phyloP scores from a whole-genome alignment of 1,139 yeast species.

The Blastobotrys niveus region DNA sequence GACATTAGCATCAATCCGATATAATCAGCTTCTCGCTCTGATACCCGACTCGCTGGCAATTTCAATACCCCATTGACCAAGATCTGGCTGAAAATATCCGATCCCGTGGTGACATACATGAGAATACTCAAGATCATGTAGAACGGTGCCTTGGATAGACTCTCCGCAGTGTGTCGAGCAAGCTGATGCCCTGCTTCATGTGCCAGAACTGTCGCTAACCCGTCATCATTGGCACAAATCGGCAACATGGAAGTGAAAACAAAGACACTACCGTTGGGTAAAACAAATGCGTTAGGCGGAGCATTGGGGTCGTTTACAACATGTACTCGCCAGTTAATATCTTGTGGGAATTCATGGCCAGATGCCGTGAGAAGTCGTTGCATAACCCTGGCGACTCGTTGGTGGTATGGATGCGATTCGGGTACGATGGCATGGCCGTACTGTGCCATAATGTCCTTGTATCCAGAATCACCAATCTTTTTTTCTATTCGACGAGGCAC shows the following conservation, averaged over 20 bases:
- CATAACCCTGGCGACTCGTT: conserved; percentile 55
- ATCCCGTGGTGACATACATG: conserved; percentile 49
- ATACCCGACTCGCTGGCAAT: conserved; percentile 82
- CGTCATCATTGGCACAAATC: conserved; percentile 76
- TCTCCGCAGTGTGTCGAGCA: conserved; percentile 87
- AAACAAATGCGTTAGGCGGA: conserved; percentile 93
- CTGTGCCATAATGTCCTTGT: conserved; percentile 49
- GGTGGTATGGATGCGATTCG: conserved; percentile 41
- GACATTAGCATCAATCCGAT: conserved; percentile 92
- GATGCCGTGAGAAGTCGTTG: conserved; percentile 45
- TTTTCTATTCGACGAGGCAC: conserved; percentile 63
- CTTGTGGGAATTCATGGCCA: conserved; percentile 21
- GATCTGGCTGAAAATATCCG: conserved; percentile 47
- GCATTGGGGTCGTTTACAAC: conserved; percentile 62
- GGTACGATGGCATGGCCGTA: conserved; percentile 35
- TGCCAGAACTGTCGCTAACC: conserved; percentile 85
- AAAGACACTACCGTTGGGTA: conserved; percentile 94
- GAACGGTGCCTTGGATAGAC: conserved; percentile 43
- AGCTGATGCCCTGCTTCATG: conserved; percentile 93
- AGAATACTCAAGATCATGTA: conserved; percentile 48
- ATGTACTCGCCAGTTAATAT: conserved; percentile 70
- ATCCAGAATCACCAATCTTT: conserved; percentile 63
- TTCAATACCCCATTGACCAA: conserved; percentile 56
- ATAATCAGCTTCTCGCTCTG: conserved; percentile 95
- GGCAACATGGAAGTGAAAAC: conserved; percentile 76